A percentile compares a stretch with the other conserved stretches of the same genome.
These are phyloP conservation scores for Cyberlindnera lachancei DNA, from an alignment of 805 yeast genomes.

Conservation along the genomic window DNA sequence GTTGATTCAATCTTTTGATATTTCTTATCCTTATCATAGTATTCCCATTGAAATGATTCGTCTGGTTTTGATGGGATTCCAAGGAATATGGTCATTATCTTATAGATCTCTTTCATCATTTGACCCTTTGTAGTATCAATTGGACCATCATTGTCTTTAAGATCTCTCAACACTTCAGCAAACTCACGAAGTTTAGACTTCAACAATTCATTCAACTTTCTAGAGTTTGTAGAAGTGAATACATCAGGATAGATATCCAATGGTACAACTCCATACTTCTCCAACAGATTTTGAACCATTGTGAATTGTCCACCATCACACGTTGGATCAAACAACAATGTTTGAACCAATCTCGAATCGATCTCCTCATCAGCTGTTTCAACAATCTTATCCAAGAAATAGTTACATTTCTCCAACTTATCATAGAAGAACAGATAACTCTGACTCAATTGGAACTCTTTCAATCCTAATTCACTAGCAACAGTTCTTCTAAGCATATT, in stretches of 20 bases:
- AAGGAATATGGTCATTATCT: conserved; percentile 56
- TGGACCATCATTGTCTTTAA: conserved; percentile 10
- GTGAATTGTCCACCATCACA: conserved; percentile 87
- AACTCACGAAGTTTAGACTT: conserved; percentile 70
- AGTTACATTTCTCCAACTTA: conserved; percentile 78
- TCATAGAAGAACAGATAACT: conserved; percentile 78
- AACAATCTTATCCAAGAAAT: conserved; percentile 66
- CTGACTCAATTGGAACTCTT: conserved; percentile 69
- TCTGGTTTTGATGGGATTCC: conserved; percentile 76
- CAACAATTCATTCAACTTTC: conserved; percentile 49
- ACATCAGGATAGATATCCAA: conserved; percentile 66
- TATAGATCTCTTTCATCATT: conserved; percentile 56
- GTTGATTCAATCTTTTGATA: conserved; percentile 43
- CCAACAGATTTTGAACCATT: conserved; percentile 69
- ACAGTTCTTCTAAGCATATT: conserved; percentile 62
- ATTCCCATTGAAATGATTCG: conserved; percentile 69
- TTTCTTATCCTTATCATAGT: conserved; percentile 58
- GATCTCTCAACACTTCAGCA: conserved; percentile 57
- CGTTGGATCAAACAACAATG: conserved; percentile 57
- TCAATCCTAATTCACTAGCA: conserved; percentile 53
- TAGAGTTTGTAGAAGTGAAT: conserved; percentile 42
- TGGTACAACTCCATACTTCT: conserved; percentile 80
- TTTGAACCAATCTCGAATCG: conserved; percentile 65
- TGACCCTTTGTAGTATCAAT: conserved; percentile 30
- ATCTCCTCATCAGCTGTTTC: conserved; percentile 60